Percentiles rank a stretch among this genome's conserved stretches.
Evolutionary conservation across 2,329 filamentous ascomycete genomes (phyloP).

Genomic region (Verticillium zaregamsianum): DNA sequence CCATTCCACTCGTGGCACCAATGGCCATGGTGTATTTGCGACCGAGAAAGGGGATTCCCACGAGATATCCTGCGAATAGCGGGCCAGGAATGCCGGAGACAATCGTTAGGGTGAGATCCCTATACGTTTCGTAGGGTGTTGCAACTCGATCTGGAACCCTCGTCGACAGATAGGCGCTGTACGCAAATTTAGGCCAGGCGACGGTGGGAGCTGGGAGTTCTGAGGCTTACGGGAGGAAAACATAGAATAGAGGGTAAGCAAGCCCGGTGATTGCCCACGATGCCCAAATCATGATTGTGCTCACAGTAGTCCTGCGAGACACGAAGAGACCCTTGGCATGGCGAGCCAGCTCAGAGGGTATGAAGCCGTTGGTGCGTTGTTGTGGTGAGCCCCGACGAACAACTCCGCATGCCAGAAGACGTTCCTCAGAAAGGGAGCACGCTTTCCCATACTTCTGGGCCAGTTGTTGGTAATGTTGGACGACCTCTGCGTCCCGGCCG

Average conservation of each 20-base stretch:
- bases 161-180: too few relatives aligned
- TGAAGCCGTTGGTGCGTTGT: slow-evolving; percentile 23
- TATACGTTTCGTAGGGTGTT: slow-evolving; percentile 48
- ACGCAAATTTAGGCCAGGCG: too few relatives aligned
- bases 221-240: slow-evolving; percentile 56
- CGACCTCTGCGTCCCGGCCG: slow-evolving; percentile 46
- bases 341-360: slow-evolving; percentile 22
- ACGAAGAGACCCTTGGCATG: slow-evolving; percentile 63
- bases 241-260: slow-evolving; percentile 70
- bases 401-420: slow-evolving; percentile 34
- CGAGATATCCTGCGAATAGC: slow-evolving; percentile 63
- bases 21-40: slow-evolving; percentile 61
- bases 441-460: slow-evolving; percentile 33
- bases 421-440: slow-evolving; percentile 33
- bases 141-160: too few relatives aligned
- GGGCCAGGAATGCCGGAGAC: slow-evolving; percentile 64
- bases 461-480: slow-evolving; percentile 33
- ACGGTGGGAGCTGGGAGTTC: too few relatives aligned
- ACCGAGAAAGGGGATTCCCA: slow-evolving; percentile 52
- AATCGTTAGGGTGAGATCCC: slow-evolving; percentile 69
- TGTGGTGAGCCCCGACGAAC: slow-evolving; percentile 18
- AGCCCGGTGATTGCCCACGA: slow-evolving; percentile 68
- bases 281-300: slow-evolving; percentile 61
- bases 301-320: slow-evolving; percentile 54
- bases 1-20: slow-evolving; percentile 60